Evolutionary conservation across 495 filamentous ascomycete genomes (phyloP).

Genomic region (Hamigera avellanea): DNA sequence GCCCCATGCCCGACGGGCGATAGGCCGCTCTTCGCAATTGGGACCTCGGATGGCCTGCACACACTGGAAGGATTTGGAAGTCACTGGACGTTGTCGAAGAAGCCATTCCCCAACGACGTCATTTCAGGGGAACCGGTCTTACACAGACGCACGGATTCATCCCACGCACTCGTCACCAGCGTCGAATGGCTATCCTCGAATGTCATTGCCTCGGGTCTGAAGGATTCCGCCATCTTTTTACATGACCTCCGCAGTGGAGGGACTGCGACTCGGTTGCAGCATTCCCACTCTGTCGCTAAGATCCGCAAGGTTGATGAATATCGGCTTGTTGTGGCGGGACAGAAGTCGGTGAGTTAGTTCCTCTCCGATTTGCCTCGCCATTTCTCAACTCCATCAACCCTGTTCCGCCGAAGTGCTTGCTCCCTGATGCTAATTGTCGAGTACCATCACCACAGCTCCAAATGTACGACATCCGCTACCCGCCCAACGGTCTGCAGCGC

Average conservation of each 20-base stretch:
- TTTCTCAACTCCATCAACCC: background rate
- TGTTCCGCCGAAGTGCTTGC: no score
- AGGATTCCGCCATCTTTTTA: slow-evolving; percentile 24
- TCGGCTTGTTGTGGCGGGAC: slow-evolving; percentile 24
- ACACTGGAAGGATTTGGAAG: slow-evolving; percentile 19
- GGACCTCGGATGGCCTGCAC: slow-evolving; percentile 29
- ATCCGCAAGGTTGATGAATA: slow-evolving; percentile 27
- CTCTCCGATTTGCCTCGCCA: background rate
- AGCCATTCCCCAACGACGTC: slow-evolving; percentile 15
- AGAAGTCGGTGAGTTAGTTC: slow-evolving; percentile 19
- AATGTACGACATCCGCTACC: slow-evolving; percentile 36
- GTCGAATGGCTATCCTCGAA: slow-evolving; percentile 30
- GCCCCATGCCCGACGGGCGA: slow-evolving; percentile 19
- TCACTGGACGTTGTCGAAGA: slow-evolving; percentile 23
- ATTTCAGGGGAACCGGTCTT: slow-evolving; percentile 6
- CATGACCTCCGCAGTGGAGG: slow-evolving; percentile 26
- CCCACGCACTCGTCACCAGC: slow-evolving; percentile 20
- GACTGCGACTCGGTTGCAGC: slow-evolving; percentile 21
- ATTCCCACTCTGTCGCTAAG: slow-evolving; percentile 23
- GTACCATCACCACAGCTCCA: slow-evolving; percentile 21
- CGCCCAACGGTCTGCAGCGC: slow-evolving; percentile 17
- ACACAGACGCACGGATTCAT: slow-evolving; percentile 14
- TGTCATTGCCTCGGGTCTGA: slow-evolving; percentile 26
- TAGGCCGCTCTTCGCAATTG: slow-evolving; percentile 26
- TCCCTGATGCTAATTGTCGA: background rate